Evolutionary conservation across 1,139 yeast species (phyloP).

Genomic region (Yamadazyma conglobata): DNA sequence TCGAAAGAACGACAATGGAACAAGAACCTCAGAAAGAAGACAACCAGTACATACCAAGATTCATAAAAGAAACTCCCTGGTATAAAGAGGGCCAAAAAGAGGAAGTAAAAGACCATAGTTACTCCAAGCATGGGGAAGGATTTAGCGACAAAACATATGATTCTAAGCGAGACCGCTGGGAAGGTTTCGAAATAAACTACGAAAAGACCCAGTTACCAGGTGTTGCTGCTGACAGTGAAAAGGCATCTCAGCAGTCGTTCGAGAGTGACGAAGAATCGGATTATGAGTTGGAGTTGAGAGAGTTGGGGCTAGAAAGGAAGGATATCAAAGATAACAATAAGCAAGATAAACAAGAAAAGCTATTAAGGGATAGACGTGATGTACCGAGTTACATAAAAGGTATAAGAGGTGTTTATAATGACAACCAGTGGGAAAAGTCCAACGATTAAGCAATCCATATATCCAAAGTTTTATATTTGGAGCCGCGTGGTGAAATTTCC

Average conservation of each 20-base stretch:
- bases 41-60: constrained; percentile 19
- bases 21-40: constrained; percentile 5
- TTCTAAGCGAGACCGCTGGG: constrained; percentile 74
- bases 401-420: constrained; percentile 19
- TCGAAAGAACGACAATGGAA: not conserved
- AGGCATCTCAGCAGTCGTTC: too few relatives aligned
- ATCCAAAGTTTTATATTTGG: too few relatives aligned
- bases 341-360: constrained; percentile 34
- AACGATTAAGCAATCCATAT: too few relatives aligned
- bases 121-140: constrained; percentile 13
- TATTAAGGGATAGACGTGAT: constrained; percentile 50
- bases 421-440: constrained; percentile 9
- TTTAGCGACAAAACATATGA: constrained; percentile 47
- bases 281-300: constrained; percentile 47
- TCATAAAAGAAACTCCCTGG: constrained; percentile 14
- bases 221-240: constrained; percentile 11
- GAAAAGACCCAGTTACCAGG: constrained; percentile 26
- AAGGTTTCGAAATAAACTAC: constrained; percentile 63
- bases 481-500: too few relatives aligned
- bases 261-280: constrained; percentile 46
- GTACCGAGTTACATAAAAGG: constrained; percentile 48
- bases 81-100: constrained; percentile 14
- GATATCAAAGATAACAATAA: constrained; percentile 28
- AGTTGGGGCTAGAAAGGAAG: constrained; percentile 36
- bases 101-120: constrained; percentile 31